Evolutionary conservation across 768 basidiomycete species (phyloP), one percentile per base, ranked within the genome.

Genomic region (Tephrocybe rancida): DNA sequence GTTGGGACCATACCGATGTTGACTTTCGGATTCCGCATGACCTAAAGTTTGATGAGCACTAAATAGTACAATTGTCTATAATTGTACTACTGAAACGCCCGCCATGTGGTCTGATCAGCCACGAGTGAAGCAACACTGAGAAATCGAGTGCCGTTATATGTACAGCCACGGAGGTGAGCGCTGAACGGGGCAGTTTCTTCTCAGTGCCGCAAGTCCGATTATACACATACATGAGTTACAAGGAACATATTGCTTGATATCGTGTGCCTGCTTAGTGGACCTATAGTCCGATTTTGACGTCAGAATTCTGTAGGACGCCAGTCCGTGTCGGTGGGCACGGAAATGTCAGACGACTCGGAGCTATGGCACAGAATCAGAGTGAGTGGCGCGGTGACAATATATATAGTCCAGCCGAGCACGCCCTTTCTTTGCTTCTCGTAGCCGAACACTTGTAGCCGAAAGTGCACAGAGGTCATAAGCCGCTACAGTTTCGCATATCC

Each of bases 121-220:
- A 39, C 25, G 37, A 39, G 48, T 27, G 2, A 24, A 38, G 2
- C 3, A 9, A 22, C 25, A 44, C 5, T 29, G 21, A 35, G 19
- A 25, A 24, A 21, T 42, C 14, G 45, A 26, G 16, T 48, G 21
- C 27, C 34, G 41, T 48, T 21, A 21, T 41, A 38, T 25, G 34
- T 2, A 35, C 37, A 47, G 38, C 26, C 37, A 54, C n/a, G 16
- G 38, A 16, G 19, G 21, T 6, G 24, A 16, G 25, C 34, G 34
- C 47, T 49, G 38, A 32, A 54, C 32, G 39, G 27, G 30, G 56
- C 1, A 52, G 53, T 19, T 26, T 45, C 30, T 57, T 57, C 56
- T 27, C 56, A 57, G 41, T 34, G 27, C 35, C 47, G 42, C 8
- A 27, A 41, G 3, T 7, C 21, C 39, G 39, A 52, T 22, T 29